phyloP scores from a whole-genome alignment of 495 filamentous ascomycete species.

The Talaromyces trachyspermus region DNA sequence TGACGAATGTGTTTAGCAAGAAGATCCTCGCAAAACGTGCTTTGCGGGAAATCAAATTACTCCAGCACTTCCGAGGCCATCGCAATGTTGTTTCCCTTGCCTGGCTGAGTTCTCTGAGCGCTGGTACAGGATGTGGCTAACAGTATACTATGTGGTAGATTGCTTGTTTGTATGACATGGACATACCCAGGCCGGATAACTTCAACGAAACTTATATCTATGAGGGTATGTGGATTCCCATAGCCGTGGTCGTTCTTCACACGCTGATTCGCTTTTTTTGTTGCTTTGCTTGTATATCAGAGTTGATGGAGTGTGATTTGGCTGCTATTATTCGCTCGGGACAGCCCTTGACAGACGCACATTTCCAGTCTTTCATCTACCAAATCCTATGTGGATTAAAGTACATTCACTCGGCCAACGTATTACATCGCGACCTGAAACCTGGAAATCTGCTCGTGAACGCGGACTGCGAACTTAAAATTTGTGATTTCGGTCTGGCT shows the following conservation, averaged over 20 bases:
- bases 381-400: constrained; percentile 94
- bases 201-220: constrained; percentile 99
- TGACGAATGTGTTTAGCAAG: constrained; percentile 99
- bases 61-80: constrained; percentile 94
- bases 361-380: constrained; percentile 93
- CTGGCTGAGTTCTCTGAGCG: background rate
- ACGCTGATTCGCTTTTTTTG: too few species aligned
- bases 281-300: too few species aligned
- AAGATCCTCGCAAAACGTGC: constrained; percentile 98
- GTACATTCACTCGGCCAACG: constrained; percentile 98
- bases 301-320: constrained; percentile 98
- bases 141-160: constrained; percentile 70
- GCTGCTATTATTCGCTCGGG: constrained; percentile 97
- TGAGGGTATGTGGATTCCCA: constrained; percentile 56
- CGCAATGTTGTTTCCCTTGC: constrained; percentile 49
- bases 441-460: constrained; percentile 96
- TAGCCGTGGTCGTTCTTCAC: too few species aligned
- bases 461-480: constrained; percentile 98
- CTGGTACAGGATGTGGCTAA: constrained; percentile 15
- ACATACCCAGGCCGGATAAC: constrained; percentile 94
- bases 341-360: constrained; percentile 90
- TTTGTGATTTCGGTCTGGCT: constrained; percentile 95
- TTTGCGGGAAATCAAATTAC: constrained; percentile 93
- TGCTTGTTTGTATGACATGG: constrained; percentile 99
- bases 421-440: constrained; percentile 93